Base-by-base conservation (phyloP, 257 asterid species). In the Solanum rostratum region DNA sequence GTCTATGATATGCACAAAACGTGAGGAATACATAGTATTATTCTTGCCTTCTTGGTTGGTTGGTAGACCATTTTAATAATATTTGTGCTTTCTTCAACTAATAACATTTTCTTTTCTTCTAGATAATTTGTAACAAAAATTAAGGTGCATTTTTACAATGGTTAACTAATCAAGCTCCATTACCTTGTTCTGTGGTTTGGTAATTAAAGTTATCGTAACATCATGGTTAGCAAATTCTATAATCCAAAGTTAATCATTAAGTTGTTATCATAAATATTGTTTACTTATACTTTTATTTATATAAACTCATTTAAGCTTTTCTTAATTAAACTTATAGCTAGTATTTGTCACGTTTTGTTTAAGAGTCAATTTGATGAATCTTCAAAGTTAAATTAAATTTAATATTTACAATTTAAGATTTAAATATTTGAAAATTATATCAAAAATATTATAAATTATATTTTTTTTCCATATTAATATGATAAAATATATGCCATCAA, bases 291-390 rank as follows among this genome's bases (percentile, higher is more conserved):
- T 49, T 27, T 27, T 10, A 62, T 24, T 76, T 16, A 27, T 49
- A 49, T 24, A 46, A 43, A 27, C 27, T 49, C 27, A 27, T 76
- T 76, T 41, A 33, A 18, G 27, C 8, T 71, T 41, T 71, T 6
- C 3, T 37, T 70, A 37, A 1, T 10, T 10, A 15, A 19, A 69
- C 0, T 37, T 2, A 10, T 50, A 10, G 27, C 7, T 57, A 20
- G n/a, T 39, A 39, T 7, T 6, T 39, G 43, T 39, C 10, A 0
- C 10, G 4, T 1, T 20, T n/a, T 1, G 6, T 2, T 55, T 0
- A 55, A 0, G 4, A 55, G 3, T 54, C 22, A 54, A 54, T 54
- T 18, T 18, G 0, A 19, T 0, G 18, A 20, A 20, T 20, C 0
- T 9, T 46, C 4, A 11, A 12, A 46, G 9, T 7, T 39, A 39